A percentile compares a stretch with the other conserved stretches of the same genome.
phyloP scores from a whole-genome alignment of 192 early-diverging fungal species.

The Coemansia sp. region DNA sequence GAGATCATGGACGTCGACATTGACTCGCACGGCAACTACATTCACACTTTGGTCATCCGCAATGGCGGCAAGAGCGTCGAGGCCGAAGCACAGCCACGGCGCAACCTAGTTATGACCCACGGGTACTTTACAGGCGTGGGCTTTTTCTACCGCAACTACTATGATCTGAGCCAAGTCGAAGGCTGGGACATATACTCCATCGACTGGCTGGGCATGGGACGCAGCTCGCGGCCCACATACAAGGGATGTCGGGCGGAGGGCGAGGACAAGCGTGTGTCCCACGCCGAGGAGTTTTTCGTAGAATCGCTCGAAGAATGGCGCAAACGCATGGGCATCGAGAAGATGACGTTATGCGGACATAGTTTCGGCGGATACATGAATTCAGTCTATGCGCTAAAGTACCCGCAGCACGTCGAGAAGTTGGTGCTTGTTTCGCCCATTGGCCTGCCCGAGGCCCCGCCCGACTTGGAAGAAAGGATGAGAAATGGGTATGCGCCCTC shows the following conservation, averaged over 20 bases:
- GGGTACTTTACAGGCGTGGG: slow-evolving; percentile 57
- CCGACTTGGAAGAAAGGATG: slow-evolving; percentile 54
- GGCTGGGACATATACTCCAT: slow-evolving; percentile 51
- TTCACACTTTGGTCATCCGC: slow-evolving; percentile 52
- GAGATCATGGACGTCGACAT: slow-evolving; percentile 48
- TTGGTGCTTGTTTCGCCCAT: slow-evolving; percentile 89
- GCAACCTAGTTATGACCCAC: slow-evolving; percentile 55
- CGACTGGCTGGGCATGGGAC: slow-evolving; percentile 98
- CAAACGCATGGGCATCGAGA: slow-evolving; percentile 71
- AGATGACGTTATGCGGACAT: slow-evolving; percentile 84
- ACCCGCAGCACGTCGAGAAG: slow-evolving; percentile 83
- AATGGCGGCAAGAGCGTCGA: neutral
- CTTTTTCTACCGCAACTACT: slow-evolving; percentile 56
- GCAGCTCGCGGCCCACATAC: slow-evolving; percentile 77
- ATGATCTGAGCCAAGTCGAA: slow-evolving; percentile 39
- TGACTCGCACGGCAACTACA: slow-evolving; percentile 44
- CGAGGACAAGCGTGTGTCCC: slow-evolving; percentile 56
- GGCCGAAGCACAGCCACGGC: neutral
- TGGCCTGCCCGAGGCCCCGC: slow-evolving; percentile 63
- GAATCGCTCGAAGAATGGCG: slow-evolving; percentile 91
- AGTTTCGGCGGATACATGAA: slow-evolving; percentile 89
- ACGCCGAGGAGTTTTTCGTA: slow-evolving; percentile 84
- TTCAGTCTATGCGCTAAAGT: slow-evolving; percentile 80
- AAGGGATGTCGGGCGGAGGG: slow-evolving; percentile 43
- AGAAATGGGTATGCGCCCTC: slow-evolving; percentile 29